Percentiles rank a stretch among this genome's conserved stretches.
Evolutionary conservation across 352 stramenopile genomes (phyloP).

Genomic region (Globisporangium yorkense): DNA sequence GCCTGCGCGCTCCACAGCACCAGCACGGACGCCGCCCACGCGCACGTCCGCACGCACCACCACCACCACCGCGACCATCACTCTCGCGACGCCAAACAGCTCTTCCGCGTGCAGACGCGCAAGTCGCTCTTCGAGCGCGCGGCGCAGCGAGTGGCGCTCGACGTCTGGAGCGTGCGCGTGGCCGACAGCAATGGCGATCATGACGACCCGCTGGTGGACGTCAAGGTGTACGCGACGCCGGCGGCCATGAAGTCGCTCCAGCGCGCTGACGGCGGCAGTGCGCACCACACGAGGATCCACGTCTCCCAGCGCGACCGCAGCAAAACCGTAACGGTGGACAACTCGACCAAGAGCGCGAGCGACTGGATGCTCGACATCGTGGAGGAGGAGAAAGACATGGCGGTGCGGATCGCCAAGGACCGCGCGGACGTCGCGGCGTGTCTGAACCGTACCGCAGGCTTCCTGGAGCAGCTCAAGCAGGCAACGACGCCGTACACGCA

Average conservation of each 20-base stretch:
- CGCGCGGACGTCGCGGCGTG: constrained; percentile 38
- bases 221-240: constrained; percentile 9
- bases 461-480: constrained; percentile 25
- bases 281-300: constrained; percentile 1
- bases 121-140: constrained; percentile 12
- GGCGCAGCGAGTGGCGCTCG: constrained; percentile 1
- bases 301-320: background rate
- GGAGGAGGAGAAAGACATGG: background rate
- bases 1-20: background rate
- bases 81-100: constrained; percentile 4
- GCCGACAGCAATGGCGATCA: background rate
- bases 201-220: constrained; percentile 5
- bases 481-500: constrained; percentile 22
- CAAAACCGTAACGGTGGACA: constrained; percentile 3
- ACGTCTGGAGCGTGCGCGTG: constrained; percentile 8
- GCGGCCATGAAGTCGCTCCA: constrained; percentile 6
- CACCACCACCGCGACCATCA: constrained; percentile 3
- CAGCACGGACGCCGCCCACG: background rate
- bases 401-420: constrained; percentile 23
- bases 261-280: background rate
- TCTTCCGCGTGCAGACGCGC: constrained; percentile 8
- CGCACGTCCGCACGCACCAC: background rate
- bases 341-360: background rate
- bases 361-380: constrained; percentile 5
- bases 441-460: constrained; percentile 38